Evolutionary conservation across 192 early-diverging fungal species (phyloP).

Genomic region (Helicostylum pulchrum): DNA sequence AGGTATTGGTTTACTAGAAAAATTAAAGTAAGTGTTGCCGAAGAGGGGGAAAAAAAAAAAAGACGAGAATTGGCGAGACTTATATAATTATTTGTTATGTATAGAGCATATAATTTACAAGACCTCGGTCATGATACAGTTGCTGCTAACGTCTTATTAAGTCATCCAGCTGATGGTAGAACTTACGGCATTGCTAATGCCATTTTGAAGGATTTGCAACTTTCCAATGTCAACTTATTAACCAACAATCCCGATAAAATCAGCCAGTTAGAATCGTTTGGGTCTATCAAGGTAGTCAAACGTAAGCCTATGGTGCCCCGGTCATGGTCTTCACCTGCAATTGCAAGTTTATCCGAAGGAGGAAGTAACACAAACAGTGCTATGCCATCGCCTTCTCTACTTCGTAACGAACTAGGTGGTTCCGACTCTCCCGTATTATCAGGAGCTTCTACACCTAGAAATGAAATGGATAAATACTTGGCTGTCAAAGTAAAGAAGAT

Average conservation of each 20-base stretch:
- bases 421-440: slow-evolving; percentile 30
- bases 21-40: slow-evolving; percentile 65
- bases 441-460: slow-evolving; percentile 12
- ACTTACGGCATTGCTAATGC: slow-evolving; percentile 85
- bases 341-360: not conserved
- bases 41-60: too few species aligned
- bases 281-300: slow-evolving; percentile 70
- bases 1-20: slow-evolving; percentile 91
- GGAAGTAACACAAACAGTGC: not conserved
- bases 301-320: slow-evolving; percentile 90
- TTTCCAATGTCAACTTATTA: slow-evolving; percentile 72
- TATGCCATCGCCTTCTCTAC: slow-evolving; percentile 33
- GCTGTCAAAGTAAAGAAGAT: slow-evolving; percentile 88
- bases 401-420: slow-evolving; percentile 12
- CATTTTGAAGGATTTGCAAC: slow-evolving; percentile 78
- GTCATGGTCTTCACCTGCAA: slow-evolving; percentile 55
- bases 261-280: slow-evolving; percentile 64
- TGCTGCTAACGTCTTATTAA: slow-evolving; percentile 83
- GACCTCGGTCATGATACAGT: slow-evolving; percentile 95
- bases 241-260: slow-evolving; percentile 98
- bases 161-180: slow-evolving; percentile 93
- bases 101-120: slow-evolving; percentile 96
- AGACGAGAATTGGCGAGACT: not conserved
- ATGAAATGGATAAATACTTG: slow-evolving; percentile 79
- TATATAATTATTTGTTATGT: slow-evolving; percentile 1